Evolutionary conservation across 257 asterid genomes (phyloP).

Genomic region (Solanum neorickii): DNA sequence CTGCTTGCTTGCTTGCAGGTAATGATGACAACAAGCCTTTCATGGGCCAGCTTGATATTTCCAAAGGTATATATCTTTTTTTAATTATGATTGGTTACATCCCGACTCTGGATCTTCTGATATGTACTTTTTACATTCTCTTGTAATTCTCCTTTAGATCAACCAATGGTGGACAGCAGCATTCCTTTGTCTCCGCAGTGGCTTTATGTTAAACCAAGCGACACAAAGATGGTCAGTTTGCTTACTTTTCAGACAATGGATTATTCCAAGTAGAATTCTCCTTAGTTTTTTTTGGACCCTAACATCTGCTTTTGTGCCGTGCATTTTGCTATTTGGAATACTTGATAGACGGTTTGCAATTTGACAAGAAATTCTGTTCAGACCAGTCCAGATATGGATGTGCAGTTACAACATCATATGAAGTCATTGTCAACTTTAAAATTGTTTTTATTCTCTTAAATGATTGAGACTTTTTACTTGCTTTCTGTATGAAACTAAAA

Average conservation of each 20-base stretch:
- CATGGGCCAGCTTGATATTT: slow-evolving; percentile 56
- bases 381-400: not conserved
- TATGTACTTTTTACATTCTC: not conserved
- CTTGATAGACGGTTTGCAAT: not conserved
- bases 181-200: slow-evolving; percentile 98
- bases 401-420: not conserved
- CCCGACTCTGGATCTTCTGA: not conserved
- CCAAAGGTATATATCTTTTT: slow-evolving; percentile 42
- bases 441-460: not conserved
- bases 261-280: not conserved
- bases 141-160: slow-evolving; percentile 39
- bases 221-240: slow-evolving; percentile 52
- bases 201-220: slow-evolving; percentile 81
- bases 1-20: slow-evolving; percentile 26
- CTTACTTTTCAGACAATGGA: not conserved
- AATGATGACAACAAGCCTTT: slow-evolving; percentile 62
- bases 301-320: not conserved
- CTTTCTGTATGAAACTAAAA: not conserved
- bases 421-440: not conserved
- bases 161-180: slow-evolving; percentile 52
- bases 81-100: not conserved
- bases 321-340: not conserved
- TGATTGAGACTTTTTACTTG: not conserved
- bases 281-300: not conserved
- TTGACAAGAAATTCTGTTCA: not conserved